Percentiles rank a stretch among this genome's conserved stretches.
Evolutionary conservation across 805 yeast species (phyloP).

Genomic region (Starmerella roubikii): DNA sequence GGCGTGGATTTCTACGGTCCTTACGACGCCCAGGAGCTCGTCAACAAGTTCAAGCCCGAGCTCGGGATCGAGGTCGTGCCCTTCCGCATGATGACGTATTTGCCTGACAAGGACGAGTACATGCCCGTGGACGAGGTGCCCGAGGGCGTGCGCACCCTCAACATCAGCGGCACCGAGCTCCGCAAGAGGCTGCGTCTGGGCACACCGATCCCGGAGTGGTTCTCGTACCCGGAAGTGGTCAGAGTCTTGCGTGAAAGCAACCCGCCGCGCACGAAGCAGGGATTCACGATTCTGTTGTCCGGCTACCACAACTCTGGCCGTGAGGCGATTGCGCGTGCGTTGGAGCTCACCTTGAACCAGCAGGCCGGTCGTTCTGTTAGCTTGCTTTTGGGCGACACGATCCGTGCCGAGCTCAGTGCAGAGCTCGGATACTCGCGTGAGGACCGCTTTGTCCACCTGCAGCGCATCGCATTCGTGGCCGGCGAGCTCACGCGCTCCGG

Average conservation of each 20-base stretch:
- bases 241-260: slow-evolving; percentile 78
- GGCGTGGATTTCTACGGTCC: slow-evolving; percentile 96
- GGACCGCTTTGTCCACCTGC: slow-evolving; percentile 31
- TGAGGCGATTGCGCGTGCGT: slow-evolving; percentile 61
- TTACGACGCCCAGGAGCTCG: slow-evolving; percentile 87
- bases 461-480: slow-evolving; percentile 47
- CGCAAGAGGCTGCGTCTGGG: slow-evolving; percentile 80
- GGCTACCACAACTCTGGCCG: slow-evolving; percentile 48
- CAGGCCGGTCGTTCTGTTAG: slow-evolving; percentile 73
- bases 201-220: slow-evolving; percentile 87
- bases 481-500: slow-evolving; percentile 79
- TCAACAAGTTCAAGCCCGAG: slow-evolving; percentile 60
- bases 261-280: slow-evolving; percentile 84
- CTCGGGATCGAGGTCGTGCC: slow-evolving; percentile 85
- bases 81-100: slow-evolving; percentile 89
- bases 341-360: slow-evolving; percentile 83
- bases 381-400: slow-evolving; percentile 36
- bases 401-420: slow-evolving; percentile 29
- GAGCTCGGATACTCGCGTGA: slow-evolving; percentile 31
- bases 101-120: slow-evolving; percentile 89
- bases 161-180: slow-evolving; percentile 89
- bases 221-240: slow-evolving; percentile 93
- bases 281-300: slow-evolving; percentile 62
- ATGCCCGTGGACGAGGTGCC: slow-evolving; percentile 91
- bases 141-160: slow-evolving; percentile 63